Conservation (phyloP, 768 basidiomycete species). For the Mycena haematopus region DNA sequence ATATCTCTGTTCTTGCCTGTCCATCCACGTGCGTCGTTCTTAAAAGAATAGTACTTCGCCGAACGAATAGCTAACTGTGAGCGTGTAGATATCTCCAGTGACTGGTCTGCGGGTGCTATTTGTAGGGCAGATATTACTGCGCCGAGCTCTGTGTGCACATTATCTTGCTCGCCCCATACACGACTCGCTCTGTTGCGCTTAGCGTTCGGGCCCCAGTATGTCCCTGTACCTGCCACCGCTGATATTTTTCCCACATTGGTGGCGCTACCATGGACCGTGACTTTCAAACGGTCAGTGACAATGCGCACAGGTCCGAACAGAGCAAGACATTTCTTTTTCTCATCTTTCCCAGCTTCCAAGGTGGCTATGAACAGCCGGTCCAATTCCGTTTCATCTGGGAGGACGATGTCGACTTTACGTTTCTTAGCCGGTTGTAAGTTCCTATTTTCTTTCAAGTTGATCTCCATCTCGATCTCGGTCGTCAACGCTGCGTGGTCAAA, state of each 20-base stretch:
- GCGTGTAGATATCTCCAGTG: slow-evolving; percentile 9
- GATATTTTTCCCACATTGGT: background rate
- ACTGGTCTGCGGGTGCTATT: background rate
- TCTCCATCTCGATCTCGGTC: background rate
- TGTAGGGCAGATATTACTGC: slow-evolving; percentile 7
- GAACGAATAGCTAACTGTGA: slow-evolving; percentile 15
- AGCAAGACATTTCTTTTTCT: background rate
- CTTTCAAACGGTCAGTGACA: background rate
- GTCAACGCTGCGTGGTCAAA: slow-evolving; percentile 10
- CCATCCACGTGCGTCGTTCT: slow-evolving; percentile 12
- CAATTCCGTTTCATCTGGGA: slow-evolving; percentile 11
- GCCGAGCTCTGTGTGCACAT: background rate
- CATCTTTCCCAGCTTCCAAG: slow-evolving; percentile 10
- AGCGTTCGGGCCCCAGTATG: background rate
- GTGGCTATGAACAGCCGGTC: slow-evolving; percentile 12
- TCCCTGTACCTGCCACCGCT: slow-evolving; percentile 5
- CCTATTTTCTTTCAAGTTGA: background rate
- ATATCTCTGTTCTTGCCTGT: slow-evolving; percentile 14
- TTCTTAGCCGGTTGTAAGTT: background rate
- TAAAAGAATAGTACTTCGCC: background rate
- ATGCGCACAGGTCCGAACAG: slow-evolving; percentile 2
- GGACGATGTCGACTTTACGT: background rate
- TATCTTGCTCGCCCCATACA: background rate
- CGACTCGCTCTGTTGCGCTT: background rate
- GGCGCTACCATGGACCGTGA: slow-evolving; percentile 8